Conservation (phyloP, 306 rosid species). For the Pterocarpus santalinus region DNA sequence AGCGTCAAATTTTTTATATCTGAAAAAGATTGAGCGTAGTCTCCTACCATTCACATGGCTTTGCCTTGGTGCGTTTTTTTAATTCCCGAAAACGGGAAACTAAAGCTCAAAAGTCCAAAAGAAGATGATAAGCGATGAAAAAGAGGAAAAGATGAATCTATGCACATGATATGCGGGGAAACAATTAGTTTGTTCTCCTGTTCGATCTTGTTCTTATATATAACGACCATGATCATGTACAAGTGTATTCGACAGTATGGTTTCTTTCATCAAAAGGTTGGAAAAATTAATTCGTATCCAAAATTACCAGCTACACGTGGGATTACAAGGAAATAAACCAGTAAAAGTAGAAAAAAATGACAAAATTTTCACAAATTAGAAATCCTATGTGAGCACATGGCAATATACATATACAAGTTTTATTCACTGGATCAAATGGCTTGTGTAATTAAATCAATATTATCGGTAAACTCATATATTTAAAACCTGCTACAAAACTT, state of each 20-base stretch:
- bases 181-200: conserved; percentile 54
- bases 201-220: conserved; percentile 51
- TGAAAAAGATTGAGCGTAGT: conserved; percentile 36
- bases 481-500: not conserved
- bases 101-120: conserved; percentile 37
- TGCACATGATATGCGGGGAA: conserved; percentile 68
- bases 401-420: not conserved
- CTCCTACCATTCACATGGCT: conserved; percentile 53
- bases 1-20: conserved; percentile 41
- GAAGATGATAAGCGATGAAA: conserved; percentile 40
- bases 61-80: conserved; percentile 34
- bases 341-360: not conserved
- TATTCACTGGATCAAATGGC: not conserved
- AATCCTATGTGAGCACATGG: not conserved
- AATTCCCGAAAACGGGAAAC: conserved; percentile 36
- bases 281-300: not conserved
- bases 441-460: not conserved
- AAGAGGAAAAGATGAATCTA: conserved; percentile 45
- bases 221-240: not conserved
- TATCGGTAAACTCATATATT: not conserved
- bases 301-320: not conserved
- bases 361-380: not conserved
- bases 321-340: not conserved
- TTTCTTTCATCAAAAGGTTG: not conserved
- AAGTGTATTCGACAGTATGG: not conserved